Evolutionary conservation across 2,329 filamentous ascomycete genomes (phyloP).

Genomic region (Ceratocystis harringtonii): DNA sequence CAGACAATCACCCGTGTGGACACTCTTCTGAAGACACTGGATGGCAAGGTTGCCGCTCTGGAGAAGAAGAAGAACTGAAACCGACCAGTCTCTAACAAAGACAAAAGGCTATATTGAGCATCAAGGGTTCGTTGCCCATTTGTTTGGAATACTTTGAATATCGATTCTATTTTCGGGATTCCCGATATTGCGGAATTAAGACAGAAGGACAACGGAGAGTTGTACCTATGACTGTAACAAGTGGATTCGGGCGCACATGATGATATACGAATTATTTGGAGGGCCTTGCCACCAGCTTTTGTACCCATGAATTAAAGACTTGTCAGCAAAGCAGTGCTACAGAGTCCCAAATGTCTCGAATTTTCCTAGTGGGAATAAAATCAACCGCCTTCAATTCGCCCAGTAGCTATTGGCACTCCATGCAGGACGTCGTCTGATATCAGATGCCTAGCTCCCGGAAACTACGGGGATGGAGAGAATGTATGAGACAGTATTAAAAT

Average conservation of each 20-base stretch:
- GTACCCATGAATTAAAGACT: slow-evolving; percentile 1
- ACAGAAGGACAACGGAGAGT: background rate
- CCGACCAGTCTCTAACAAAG: background rate
- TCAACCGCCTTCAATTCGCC: no score
- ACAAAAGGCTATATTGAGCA: background rate
- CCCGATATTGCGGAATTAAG: background rate
- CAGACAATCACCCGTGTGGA: slow-evolving; percentile 65
- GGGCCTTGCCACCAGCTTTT: background rate
- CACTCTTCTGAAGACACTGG: slow-evolving; percentile 58
- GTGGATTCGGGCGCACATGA: background rate
- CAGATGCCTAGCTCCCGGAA: background rate
- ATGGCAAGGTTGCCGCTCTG: slow-evolving; percentile 55
- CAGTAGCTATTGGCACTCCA: background rate
- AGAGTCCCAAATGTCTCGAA: background rate
- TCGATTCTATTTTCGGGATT: no score
- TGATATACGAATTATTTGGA: slow-evolving; percentile 3
- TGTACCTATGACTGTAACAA: background rate
- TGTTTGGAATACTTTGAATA: no score
- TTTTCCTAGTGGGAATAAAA: background rate
- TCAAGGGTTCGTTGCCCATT: background rate
- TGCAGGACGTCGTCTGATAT: background rate
- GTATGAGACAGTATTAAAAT: background rate
- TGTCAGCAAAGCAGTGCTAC: background rate
- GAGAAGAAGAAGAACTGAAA: slow-evolving; percentile 47
- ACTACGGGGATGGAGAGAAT: background rate